These are phyloP conservation scores for Cyclotella atomus DNA, from an alignment of 108 stramenopile genomes.

Conservation along the genomic window DNA sequence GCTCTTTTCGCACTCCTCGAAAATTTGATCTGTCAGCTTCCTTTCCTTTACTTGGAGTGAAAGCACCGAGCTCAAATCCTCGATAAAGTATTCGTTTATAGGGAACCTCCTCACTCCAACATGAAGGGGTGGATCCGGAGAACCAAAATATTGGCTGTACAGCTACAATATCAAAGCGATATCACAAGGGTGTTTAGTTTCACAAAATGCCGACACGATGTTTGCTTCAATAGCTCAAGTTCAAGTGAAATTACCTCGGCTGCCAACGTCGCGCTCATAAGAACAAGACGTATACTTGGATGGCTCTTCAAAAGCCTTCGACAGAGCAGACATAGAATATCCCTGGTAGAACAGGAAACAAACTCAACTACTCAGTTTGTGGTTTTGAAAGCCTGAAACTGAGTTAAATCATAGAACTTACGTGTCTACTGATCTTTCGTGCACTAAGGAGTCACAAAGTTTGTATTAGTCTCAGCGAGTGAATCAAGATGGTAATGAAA, in stretches of 20 bases:
- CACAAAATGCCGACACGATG: no score
- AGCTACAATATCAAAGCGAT: conserved; percentile 21
- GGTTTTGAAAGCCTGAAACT: background rate
- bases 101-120: conserved; percentile 82
- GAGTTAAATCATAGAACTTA: background rate
- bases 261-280: conserved; percentile 94
- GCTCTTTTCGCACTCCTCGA: conserved; percentile 50
- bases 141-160: conserved; percentile 85
- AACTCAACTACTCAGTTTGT: background rate
- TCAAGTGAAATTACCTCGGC: conserved; percentile 35
- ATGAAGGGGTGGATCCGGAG: conserved; percentile 66
- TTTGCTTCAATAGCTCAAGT: no score
- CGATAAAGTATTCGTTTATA: conserved; percentile 81
- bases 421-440: conserved; percentile 7
- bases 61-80: conserved; percentile 62
- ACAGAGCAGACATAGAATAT: conserved; percentile 86
- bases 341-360: conserved; percentile 7
- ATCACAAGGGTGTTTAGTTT: no score
- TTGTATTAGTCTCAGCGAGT: no score
- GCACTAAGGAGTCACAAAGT: no score
- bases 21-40: conserved; percentile 49
- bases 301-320: conserved; percentile 74
- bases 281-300: conserved; percentile 75
- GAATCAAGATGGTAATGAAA: no score
- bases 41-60: conserved; percentile 47